These are phyloP conservation scores for Eruca vesicaria DNA, from an alignment of 441 rosid genomes.

Conservation along the genomic window DNA sequence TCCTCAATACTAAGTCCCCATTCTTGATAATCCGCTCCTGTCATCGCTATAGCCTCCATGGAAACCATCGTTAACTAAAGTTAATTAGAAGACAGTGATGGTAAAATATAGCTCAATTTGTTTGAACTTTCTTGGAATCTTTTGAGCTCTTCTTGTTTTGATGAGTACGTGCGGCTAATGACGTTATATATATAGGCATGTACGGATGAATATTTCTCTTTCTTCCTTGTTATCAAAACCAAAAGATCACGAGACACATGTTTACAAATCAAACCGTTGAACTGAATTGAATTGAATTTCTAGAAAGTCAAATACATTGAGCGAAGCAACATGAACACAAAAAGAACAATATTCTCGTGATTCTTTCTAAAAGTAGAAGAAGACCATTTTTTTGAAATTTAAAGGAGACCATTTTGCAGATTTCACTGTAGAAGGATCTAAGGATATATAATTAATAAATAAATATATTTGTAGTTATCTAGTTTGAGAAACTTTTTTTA, in stretches of 20 bases:
- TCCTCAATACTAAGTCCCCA: conserved; percentile 35
- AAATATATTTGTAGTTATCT: too few species aligned
- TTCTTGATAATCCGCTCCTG: conserved; percentile 33
- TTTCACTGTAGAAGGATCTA: too few species aligned
- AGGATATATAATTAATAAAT: too few species aligned
- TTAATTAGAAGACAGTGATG: not conserved
- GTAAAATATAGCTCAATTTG: conserved; percentile 4
- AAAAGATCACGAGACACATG: conserved; percentile 25
- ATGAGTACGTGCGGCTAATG: conserved; percentile 28
- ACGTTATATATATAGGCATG: conserved; percentile 19
- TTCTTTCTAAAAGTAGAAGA: conserved; percentile 1
- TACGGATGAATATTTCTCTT: not conserved
- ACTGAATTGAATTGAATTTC: not conserved
- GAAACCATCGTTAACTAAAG: conserved; percentile 28
- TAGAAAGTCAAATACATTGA: conserved; percentile 20
- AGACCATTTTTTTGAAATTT: too few species aligned
- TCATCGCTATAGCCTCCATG: conserved; percentile 55
- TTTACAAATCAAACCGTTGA: conserved; percentile 15
- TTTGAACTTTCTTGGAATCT: not conserved
- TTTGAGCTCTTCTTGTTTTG: conserved; percentile 2
- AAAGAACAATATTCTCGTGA: conserved; percentile 29
- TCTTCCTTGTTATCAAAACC: not conserved
- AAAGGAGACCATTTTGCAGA: not conserved
- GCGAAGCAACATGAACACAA: not conserved
- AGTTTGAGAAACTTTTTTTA: too few species aligned